phyloP scores from a whole-genome alignment of 768 basidiomycete species.

The Rhodotorula kratochvilovae region DNA sequence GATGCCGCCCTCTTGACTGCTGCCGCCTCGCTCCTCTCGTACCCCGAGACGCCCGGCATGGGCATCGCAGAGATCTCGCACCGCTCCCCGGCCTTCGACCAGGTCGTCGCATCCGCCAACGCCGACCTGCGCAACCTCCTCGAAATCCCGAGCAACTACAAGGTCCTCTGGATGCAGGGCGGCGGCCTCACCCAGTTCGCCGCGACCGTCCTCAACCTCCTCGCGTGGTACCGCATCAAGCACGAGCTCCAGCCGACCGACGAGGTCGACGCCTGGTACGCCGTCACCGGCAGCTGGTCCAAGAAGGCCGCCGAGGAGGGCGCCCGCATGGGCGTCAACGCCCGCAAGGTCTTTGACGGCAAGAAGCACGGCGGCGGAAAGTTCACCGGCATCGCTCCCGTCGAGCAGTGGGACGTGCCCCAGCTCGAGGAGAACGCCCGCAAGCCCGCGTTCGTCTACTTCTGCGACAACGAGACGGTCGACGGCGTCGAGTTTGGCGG shows the following conservation, averaged over 20 bases:
- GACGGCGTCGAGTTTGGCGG: constrained; percentile 82
- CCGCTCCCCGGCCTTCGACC: constrained; percentile 80
- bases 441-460: constrained; percentile 87
- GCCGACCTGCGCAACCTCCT: constrained; percentile 69
- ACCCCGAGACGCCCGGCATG: constrained; percentile 85
- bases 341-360: constrained; percentile 69
- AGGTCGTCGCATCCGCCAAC: constrained; percentile 62
- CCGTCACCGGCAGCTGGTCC: constrained; percentile 89
- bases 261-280: constrained; percentile 73
- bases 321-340: constrained; percentile 58
- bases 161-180: constrained; percentile 87
- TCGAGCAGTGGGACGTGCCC: constrained; percentile 69
- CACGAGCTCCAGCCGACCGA: constrained; percentile 57
- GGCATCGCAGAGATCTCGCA: constrained; percentile 96
- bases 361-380: constrained; percentile 56
- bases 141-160: constrained; percentile 73
- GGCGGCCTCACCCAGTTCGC: constrained; percentile 91
- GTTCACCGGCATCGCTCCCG: constrained; percentile 59
- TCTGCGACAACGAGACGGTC: constrained; percentile 99
- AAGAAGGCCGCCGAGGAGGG: constrained; percentile 81
- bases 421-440: constrained; percentile 35
- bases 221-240: constrained; percentile 74
- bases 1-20: constrained; percentile 79
- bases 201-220: constrained; percentile 82
- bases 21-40: constrained; percentile 67